These are phyloP conservation scores for Senna siamea DNA, from an alignment of 306 rosid genomes.

Conservation along the genomic window DNA sequence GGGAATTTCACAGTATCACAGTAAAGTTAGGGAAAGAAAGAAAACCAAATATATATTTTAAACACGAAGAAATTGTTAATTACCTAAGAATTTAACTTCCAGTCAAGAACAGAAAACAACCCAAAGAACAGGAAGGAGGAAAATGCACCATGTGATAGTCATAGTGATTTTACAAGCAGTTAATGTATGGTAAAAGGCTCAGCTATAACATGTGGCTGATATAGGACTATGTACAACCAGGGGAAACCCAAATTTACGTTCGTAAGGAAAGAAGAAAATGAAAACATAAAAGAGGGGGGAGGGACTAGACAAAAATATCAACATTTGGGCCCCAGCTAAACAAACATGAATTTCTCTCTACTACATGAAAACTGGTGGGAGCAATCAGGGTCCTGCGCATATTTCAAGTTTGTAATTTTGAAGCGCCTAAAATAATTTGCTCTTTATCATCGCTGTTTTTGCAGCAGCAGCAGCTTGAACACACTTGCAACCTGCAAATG, in stretches of 20 bases:
- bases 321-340: conserved; percentile 32
- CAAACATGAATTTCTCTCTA: neutral
- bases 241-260: conserved; percentile 15
- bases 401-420: conserved; percentile 16
- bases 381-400: neutral
- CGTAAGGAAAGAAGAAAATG: neutral
- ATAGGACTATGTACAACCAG: conserved; percentile 4
- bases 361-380: conserved; percentile 14
- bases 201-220: conserved; percentile 23
- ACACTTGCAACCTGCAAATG: conserved; percentile 39
- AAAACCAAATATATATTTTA: no score
- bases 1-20: neutral
- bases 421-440: conserved; percentile 25
- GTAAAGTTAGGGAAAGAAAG: neutral
- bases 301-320: conserved; percentile 17
- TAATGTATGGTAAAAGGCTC: conserved; percentile 13
- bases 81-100: no score
- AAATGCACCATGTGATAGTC: neutral
- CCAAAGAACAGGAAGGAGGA: neutral
- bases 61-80: no score
- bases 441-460: conserved; percentile 20
- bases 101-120: neutral
- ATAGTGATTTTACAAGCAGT: conserved; percentile 30
- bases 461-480: neutral
- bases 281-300: neutral